Evolutionary conservation across 2,329 filamentous ascomycete species (phyloP).

Genomic region (Emmonsiellopsis sp.): DNA sequence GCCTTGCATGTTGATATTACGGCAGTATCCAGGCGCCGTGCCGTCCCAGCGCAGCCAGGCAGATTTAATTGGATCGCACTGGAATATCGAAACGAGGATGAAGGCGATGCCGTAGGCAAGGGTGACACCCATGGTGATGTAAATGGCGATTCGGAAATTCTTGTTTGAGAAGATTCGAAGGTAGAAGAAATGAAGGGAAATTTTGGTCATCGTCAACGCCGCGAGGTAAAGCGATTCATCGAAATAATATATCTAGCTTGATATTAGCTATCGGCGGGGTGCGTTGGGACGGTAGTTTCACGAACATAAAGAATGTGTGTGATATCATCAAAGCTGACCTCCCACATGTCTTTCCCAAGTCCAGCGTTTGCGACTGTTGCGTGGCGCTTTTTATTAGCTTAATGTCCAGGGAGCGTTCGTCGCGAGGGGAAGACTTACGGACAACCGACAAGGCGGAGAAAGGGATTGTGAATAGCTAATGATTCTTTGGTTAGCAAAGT

Average conservation of each 20-base stretch:
- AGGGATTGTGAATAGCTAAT: not conserved
- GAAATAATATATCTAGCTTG: not conserved
- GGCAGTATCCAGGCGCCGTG: slow-evolving; percentile 6
- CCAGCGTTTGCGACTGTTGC: slow-evolving; percentile 1
- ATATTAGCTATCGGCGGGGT: not conserved
- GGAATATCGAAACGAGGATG: slow-evolving; percentile 7
- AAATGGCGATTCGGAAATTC: slow-evolving; percentile 8
- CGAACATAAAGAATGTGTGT: slow-evolving; percentile 2
- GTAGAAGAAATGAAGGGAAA: slow-evolving; percentile 10
- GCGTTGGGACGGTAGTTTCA: not conserved
- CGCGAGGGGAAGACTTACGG: not conserved
- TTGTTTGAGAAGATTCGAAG: slow-evolving; percentile 8
- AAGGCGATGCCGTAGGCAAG: slow-evolving; percentile 5
- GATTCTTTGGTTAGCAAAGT: not conserved
- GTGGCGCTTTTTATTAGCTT: not conserved
- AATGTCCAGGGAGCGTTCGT: not conserved
- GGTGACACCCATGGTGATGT: slow-evolving; percentile 5
- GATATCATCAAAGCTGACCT: not conserved
- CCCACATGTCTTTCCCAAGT: slow-evolving; percentile 2
- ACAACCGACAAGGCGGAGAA: not conserved
- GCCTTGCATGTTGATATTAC: slow-evolving; percentile 3
- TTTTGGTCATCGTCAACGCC: slow-evolving; percentile 2
- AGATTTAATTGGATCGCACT: slow-evolving; percentile 6
- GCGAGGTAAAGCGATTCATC: slow-evolving; percentile 1
- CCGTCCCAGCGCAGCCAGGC: slow-evolving; percentile 8